Conservation (phyloP, 768 basidiomycete species). For the Vishniacozyma victoriae region DNA sequence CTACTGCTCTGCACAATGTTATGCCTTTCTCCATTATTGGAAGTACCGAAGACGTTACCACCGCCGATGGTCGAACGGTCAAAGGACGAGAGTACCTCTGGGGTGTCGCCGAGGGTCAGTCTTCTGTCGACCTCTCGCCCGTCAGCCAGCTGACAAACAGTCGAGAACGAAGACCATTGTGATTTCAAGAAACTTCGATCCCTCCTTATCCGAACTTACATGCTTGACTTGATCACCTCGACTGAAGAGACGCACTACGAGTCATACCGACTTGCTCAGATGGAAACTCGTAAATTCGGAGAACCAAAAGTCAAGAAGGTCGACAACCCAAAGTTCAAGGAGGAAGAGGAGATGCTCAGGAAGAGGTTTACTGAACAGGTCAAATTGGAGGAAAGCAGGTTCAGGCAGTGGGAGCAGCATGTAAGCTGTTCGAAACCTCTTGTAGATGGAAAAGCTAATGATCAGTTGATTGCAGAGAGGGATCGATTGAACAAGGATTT, state of each 20-base stretch:
- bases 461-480: conserved; percentile 90
- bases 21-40: conserved; percentile 99
- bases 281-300: conserved; percentile 99
- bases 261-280: conserved; percentile 94
- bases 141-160: conserved; percentile 48
- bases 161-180: conserved; percentile 98
- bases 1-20: conserved; percentile 70
- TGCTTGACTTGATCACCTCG: conserved; percentile 94
- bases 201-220: conserved; percentile 91
- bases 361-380: conserved; percentile 99
- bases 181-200: conserved; percentile 98
- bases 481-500: conserved; percentile 99
- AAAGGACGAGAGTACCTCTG: conserved; percentile 98
- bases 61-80: conserved; percentile 80
- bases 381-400: conserved; percentile 94
- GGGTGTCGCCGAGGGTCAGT: conserved; percentile 96
- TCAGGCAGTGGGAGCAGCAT: conserved; percentile 99
- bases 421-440: conserved; percentile 51
- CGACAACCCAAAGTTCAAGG: conserved; percentile 99
- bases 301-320: conserved; percentile 97
- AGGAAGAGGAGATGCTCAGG: conserved; percentile 92
- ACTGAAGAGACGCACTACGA: conserved; percentile 96
- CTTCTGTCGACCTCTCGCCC: not conserved
- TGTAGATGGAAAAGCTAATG: not conserved
- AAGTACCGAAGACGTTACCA: conserved; percentile 88